phyloP scores from a whole-genome alignment of 441 rosid species.

The Jatropha multifida region DNA sequence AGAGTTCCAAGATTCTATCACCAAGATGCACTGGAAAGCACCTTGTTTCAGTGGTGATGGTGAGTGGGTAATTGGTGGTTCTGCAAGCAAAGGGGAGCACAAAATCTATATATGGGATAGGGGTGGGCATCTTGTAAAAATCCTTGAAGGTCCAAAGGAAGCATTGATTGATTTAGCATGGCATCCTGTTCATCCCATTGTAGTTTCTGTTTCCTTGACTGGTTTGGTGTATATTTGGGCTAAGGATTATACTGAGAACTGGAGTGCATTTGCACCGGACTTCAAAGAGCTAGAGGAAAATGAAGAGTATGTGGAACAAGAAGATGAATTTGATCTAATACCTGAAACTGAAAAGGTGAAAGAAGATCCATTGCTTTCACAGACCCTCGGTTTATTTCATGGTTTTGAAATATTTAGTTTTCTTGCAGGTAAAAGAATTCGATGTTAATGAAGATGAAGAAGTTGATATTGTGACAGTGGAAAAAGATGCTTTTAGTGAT shows the following conservation, averaged over 20 bases:
- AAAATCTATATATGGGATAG: constrained; percentile 98
- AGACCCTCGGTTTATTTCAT: constrained; percentile 19
- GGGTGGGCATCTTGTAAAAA: constrained; percentile 94
- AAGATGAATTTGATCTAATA: constrained; percentile 90
- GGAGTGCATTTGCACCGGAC: constrained; percentile 99
- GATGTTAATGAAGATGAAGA: constrained; percentile 89
- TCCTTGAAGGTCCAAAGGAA: constrained; percentile 99
- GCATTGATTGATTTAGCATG: constrained; percentile 93
- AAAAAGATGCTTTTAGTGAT: constrained; percentile 87
- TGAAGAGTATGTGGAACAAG: constrained; percentile 95
- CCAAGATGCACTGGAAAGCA: constrained; percentile 97
- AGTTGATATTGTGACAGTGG: constrained; percentile 84
- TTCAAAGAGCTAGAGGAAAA: constrained; percentile 98
- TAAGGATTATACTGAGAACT: constrained; percentile 94
- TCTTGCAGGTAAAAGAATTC: constrained; percentile 70
- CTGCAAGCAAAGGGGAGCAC: constrained; percentile 98
- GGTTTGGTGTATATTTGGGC: constrained; percentile 98
- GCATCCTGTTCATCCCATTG: constrained; percentile 97
- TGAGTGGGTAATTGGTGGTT: constrained; percentile 96
- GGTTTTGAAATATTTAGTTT: constrained; percentile 23
- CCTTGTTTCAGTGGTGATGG: constrained; percentile 99
- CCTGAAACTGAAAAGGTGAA: constrained; percentile 93
- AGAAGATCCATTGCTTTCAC: constrained; percentile 10
- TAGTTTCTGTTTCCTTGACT: constrained; percentile 87
- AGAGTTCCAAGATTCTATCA: constrained; percentile 93